Conservation (phyloP, 306 rosid species). For the Rosa rugosa region DNA sequence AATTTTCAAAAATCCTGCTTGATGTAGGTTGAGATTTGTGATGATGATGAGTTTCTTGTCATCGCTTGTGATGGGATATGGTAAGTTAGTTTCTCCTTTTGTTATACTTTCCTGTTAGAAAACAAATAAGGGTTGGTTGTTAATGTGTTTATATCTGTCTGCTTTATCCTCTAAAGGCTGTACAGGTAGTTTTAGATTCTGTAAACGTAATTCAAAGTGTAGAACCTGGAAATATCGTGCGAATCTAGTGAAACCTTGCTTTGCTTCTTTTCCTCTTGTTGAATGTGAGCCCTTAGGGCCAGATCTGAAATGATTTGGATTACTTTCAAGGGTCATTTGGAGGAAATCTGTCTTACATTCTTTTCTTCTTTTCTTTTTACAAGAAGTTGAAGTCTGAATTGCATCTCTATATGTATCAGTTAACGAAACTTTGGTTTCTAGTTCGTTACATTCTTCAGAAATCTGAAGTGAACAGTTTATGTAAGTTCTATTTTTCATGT, state of each 20-base stretch:
- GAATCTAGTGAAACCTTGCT: neutral
- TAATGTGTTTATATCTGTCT: neutral
- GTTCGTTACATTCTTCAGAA: neutral
- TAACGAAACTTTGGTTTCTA: neutral
- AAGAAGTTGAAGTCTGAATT: neutral
- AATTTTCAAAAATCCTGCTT: slow-evolving; percentile 8
- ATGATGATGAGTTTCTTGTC: slow-evolving; percentile 90
- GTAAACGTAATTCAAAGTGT: neutral
- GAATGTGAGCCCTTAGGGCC: neutral
- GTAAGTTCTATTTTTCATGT: neutral
- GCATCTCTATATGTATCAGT: neutral
- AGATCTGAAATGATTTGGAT: neutral
- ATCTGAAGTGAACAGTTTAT: neutral
- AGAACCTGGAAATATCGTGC: neutral
- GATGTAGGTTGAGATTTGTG: slow-evolving; percentile 71
- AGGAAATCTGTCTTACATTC: neutral
- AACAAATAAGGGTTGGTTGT: neutral
- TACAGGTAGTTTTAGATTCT: neutral
- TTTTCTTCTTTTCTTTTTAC: neutral
- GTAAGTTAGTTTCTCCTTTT: slow-evolving; percentile 42
- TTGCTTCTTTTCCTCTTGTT: neutral
- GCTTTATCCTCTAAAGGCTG: neutral
- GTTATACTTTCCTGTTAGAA: neutral
- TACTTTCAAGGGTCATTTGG: neutral
- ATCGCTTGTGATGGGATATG: slow-evolving; percentile 98